Conservation (phyloP, 73 alveolate species). For the Urostyla sp. region DNA sequence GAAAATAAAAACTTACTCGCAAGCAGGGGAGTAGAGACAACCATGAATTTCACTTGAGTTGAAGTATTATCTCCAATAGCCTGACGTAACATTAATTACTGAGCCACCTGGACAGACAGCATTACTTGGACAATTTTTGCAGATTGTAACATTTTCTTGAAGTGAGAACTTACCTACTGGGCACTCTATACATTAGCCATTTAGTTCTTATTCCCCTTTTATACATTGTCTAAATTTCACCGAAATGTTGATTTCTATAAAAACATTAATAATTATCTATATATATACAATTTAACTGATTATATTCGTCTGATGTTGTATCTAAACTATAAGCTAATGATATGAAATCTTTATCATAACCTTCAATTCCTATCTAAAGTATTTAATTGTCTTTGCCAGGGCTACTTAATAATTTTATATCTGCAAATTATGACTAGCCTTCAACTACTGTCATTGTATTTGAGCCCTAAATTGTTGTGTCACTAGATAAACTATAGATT, state of each 20-base stretch:
- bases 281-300: not conserved
- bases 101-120: conserved; percentile 71
- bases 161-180: conserved; percentile 58
- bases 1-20: conserved; percentile 26
- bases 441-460: conserved; percentile 13
- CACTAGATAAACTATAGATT: conserved; percentile 6
- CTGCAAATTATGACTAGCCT: conserved; percentile 19
- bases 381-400: conserved; percentile 14
- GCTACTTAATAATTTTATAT: conserved; percentile 7
- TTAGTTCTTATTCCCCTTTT: conserved; percentile 57
- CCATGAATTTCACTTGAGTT: conserved; percentile 42
- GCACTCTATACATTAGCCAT: conserved; percentile 42
- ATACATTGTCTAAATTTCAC: conserved; percentile 52
- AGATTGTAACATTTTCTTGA: conserved; percentile 19
- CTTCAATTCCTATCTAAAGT: conserved; percentile 5
- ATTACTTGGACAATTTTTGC: conserved; percentile 55
- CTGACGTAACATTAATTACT: conserved; percentile 52
- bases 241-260: conserved; percentile 14
- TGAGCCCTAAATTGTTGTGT: conserved; percentile 36
- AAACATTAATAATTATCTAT: not conserved
- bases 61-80: conserved; percentile 67
- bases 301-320: not conserved
- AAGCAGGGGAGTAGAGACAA: conserved; percentile 56
- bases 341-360: conserved; percentile 15
- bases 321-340: not conserved